Conservation (phyloP, 1,284 basidiomycete genomes). For the Puccinia triticina region DNA sequence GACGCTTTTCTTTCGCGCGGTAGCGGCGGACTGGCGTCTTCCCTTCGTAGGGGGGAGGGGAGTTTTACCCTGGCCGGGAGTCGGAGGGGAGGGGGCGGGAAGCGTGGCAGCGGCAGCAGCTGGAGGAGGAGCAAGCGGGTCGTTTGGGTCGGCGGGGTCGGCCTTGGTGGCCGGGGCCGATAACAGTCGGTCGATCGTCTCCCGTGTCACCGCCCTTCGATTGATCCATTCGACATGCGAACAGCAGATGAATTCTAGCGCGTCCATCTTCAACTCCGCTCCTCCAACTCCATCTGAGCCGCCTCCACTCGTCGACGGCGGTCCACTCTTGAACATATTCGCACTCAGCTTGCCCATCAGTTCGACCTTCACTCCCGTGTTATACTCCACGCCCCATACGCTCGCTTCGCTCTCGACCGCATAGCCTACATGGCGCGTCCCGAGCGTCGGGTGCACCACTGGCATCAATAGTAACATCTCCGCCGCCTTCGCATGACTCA, state of each 20-base stretch:
- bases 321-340: conserved; percentile 36
- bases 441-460: conserved; percentile 16
- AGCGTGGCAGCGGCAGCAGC: neutral
- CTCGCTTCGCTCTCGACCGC: conserved; percentile 30
- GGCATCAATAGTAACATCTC: conserved; percentile 28
- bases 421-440: conserved; percentile 32
- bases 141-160: no score
- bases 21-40: conserved; percentile 2
- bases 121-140: neutral
- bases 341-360: conserved; percentile 36
- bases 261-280: conserved; percentile 26
- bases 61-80: conserved; percentile 21
- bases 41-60: neutral
- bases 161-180: neutral
- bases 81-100: conserved; percentile 11
- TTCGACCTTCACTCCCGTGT: conserved; percentile 39
- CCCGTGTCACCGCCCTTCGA: conserved; percentile 20
- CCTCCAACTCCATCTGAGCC: neutral
- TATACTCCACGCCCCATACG: conserved; percentile 31
- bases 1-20: conserved; percentile 21
- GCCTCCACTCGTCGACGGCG: neutral
- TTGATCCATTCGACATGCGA: conserved; percentile 10
- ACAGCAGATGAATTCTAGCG: conserved; percentile 29
- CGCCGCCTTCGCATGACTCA: conserved; percentile 13
- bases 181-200: conserved; percentile 6